Evolutionary conservation across 2,329 filamentous ascomycete genomes (phyloP), one percentile per base, ranked within the genome.

Genomic region (Simplicillium aogashimaense): DNA sequence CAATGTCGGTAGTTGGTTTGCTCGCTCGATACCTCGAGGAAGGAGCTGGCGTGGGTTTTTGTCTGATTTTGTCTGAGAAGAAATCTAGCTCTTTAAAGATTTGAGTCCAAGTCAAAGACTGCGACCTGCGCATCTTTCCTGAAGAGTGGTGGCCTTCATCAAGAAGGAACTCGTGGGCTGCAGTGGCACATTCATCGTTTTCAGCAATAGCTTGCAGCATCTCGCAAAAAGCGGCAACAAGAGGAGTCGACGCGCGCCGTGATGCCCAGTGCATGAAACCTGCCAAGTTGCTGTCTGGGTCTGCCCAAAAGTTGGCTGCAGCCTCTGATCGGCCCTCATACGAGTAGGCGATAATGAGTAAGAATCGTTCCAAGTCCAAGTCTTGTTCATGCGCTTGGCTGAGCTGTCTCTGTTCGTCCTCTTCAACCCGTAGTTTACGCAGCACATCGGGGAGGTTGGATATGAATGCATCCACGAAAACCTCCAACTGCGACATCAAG

Each of bases 241-340:
- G 74, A n/a, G 92, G 92, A 1, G 94, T 95, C 1, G 94, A 95
- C 45, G 94, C 88, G 51, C 92, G 76, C 50, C 87, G 83, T 3
- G 92, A 95, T n/a, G 89, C 86, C 92, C 92, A 98, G 47, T 94
- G 86, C 57, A 98, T 73, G 56, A 98, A 98, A 0, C 92, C 92
- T 46, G 89, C 86, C 28, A 98, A 68, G 50, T 95, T 95, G 54
- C 88, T 88, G 52, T 98, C 92, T 2, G 84, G 80, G 54, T 95
- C 89, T 28, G 76, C 76, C 92, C 92, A 98, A 50, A 97, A 97
- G 35, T 81, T 83, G 53, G 86, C 78, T 9, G 89, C 86, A 18
- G 87, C 83, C 38, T 95, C 86, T 13, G 84, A 77, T 29, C 88
- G 82, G 25, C 83, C 79, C 53, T 97, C 86, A 54, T 90, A 98